Conservation (phyloP, 2,329 filamentous ascomycete species). For the Teratosphaeriaceae sp. region DNA sequence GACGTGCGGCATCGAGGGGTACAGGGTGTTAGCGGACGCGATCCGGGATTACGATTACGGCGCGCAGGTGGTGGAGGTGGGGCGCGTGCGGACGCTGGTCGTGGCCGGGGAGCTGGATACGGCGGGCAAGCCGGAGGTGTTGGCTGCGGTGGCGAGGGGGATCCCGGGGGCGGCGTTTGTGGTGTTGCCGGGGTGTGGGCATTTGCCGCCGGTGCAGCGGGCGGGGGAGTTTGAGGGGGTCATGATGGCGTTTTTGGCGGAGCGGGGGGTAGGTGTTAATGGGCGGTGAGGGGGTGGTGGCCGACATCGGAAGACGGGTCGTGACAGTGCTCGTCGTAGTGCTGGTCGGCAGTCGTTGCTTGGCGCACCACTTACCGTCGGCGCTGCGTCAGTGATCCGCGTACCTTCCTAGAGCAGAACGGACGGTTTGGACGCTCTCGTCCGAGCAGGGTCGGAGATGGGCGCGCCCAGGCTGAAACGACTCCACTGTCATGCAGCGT, state of each 20-base stretch:
- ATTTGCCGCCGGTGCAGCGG: constrained; percentile 25
- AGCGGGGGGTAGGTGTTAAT: too few species aligned
- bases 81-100: constrained; percentile 15
- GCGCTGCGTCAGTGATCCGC: too few species aligned
- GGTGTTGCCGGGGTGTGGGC: constrained; percentile 20
- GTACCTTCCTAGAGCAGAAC: too few species aligned
- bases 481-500: too few species aligned
- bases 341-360: too few species aligned
- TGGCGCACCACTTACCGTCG: too few species aligned
- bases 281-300: too few species aligned
- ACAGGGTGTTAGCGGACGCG: constrained; percentile 20
- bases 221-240: constrained; percentile 19
- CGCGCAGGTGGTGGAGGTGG: constrained; percentile 10
- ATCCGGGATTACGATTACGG: constrained; percentile 24
- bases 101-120: constrained; percentile 20
- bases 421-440: too few species aligned
- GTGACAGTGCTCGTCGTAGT: too few species aligned
- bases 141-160: constrained; percentile 17
- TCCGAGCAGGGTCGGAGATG: too few species aligned
- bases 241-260: constrained; percentile 17
- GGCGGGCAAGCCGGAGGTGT: constrained; percentile 12
- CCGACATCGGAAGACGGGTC: too few species aligned
- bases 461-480: too few species aligned
- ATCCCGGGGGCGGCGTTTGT: constrained; percentile 17
- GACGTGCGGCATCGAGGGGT: constrained; percentile 19